phyloP scores from a whole-genome alignment of 2,329 filamentous ascomycete genomes.

The Sporothrix brasiliensis region DNA sequence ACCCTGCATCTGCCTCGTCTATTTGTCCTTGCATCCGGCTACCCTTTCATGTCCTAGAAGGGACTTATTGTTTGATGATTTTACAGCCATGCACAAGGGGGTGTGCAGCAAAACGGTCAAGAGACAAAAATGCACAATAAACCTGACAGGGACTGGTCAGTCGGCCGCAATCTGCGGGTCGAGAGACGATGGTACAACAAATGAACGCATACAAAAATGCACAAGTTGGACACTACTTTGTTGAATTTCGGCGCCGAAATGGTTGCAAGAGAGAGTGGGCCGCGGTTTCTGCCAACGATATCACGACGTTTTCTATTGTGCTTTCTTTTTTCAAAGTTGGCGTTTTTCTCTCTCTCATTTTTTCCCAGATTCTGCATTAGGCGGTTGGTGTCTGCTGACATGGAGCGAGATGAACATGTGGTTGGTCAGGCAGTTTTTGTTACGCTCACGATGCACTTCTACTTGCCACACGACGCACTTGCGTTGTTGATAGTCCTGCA shows the following conservation, averaged over 20 bases:
- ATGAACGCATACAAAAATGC: neutral
- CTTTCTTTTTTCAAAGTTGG: neutral
- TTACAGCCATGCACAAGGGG: neutral
- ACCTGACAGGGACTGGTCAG: neutral
- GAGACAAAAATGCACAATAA: neutral
- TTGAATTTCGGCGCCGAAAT: neutral
- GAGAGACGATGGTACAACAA: neutral
- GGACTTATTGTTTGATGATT: too few species aligned
- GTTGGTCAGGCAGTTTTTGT: neutral
- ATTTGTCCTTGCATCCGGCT: neutral
- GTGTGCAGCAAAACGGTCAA: neutral
- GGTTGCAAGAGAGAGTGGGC: neutral
- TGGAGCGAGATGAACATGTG: neutral
- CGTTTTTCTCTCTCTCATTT: neutral
- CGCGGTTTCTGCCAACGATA: slow-evolving; percentile 3
- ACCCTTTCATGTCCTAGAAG: neutral
- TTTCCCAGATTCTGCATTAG: neutral
- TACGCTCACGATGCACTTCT: neutral
- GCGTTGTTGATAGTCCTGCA: neutral
- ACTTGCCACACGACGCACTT: slow-evolving; percentile 17
- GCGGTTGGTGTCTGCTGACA: neutral
- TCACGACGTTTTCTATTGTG: slow-evolving; percentile 3
- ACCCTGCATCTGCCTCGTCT: neutral
- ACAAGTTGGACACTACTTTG: neutral
- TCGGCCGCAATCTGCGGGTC: slow-evolving; percentile 14